These are phyloP conservation scores for Trichoderma sp. DNA, from an alignment of 2,329 filamentous ascomycete genomes.

Conservation along the genomic window DNA sequence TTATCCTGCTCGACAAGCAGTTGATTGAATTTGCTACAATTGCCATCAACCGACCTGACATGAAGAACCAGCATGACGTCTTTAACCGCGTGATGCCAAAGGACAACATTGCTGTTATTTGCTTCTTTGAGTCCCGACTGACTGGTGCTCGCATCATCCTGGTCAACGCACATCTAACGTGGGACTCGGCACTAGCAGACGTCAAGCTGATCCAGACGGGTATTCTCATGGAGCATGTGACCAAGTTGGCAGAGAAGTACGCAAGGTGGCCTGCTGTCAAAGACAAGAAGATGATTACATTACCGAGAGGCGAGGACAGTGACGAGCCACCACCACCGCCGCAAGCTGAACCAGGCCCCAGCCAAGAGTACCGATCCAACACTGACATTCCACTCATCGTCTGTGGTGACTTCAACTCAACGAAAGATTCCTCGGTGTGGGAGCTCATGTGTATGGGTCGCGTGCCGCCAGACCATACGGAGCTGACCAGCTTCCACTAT, in stretches of 20 bases:
- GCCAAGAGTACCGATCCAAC: constrained; percentile 80
- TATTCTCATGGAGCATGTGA: constrained; percentile 89
- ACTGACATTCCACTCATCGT: constrained; percentile 88
- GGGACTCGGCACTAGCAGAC: constrained; percentile 87
- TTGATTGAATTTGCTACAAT: constrained; percentile 88
- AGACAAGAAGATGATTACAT: constrained; percentile 67
- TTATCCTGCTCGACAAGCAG: constrained; percentile 89
- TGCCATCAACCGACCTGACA: constrained; percentile 91
- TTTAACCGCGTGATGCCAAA: constrained; percentile 99
- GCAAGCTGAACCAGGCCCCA: constrained; percentile 68
- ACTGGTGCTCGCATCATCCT: constrained; percentile 92
- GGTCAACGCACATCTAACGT: constrained; percentile 90
- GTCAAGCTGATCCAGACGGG: constrained; percentile 97
- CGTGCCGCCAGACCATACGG: constrained; percentile 73
- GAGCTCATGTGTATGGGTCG: constrained; percentile 81
- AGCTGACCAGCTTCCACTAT: constrained; percentile 79
- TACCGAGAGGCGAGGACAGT: constrained; percentile 44
- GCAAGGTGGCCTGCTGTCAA: constrained; percentile 74
- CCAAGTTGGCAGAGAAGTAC: constrained; percentile 82
- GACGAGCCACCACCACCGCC: constrained; percentile 46
- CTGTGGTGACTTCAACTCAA: constrained; percentile 96
- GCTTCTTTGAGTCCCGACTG: constrained; percentile 86
- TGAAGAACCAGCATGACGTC: constrained; percentile 95
- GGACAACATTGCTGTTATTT: constrained; percentile 91
- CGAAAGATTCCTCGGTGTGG: constrained; percentile 82